A percentile compares a stretch with the other conserved stretches of the same genome.
Conservation (phyloP, 805 yeast species). For the Candida endomychidarum region DNA sequence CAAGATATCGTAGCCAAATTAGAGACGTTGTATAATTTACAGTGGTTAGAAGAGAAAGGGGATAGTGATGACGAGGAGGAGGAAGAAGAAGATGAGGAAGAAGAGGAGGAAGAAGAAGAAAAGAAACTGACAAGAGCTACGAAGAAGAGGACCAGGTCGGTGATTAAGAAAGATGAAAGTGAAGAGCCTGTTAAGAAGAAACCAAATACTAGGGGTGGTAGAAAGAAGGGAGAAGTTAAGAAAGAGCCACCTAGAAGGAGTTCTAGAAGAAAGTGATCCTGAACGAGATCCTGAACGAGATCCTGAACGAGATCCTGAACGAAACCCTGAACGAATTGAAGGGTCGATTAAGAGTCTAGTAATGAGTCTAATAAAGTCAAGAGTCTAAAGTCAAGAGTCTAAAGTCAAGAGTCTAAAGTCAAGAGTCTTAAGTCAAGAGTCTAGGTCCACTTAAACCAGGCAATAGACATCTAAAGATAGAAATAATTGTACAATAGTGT, state of each 20-base stretch:
- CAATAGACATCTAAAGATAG: no score
- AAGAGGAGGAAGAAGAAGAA: constrained; percentile 18
- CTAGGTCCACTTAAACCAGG: no score
- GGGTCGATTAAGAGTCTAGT: no score
- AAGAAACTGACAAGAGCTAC: constrained; percentile 6
- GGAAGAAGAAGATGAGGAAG: constrained; percentile 16
- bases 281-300: no score
- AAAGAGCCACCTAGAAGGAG: constrained; percentile 19
- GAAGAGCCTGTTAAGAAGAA: constrained; percentile 4
- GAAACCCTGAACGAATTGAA: no score
- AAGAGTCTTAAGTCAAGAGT: no score
- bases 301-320: no score
- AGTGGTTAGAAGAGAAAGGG: constrained; percentile 53
- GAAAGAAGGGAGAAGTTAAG: constrained; percentile 7
- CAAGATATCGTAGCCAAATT: constrained; percentile 61
- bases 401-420: no score
- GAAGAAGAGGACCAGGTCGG: constrained; percentile 4
- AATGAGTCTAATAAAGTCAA: no score
- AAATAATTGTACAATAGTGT: not conserved
- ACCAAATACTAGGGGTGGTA: constrained; percentile 18
- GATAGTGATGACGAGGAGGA: constrained; percentile 19
- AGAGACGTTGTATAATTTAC: constrained; percentile 51
- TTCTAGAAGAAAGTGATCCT: constrained; percentile 16
- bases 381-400: no score
- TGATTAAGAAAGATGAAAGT: not conserved